Percentiles rank a stretch among this genome's conserved stretches.
Conservation (phyloP, 2,329 filamentous ascomycete genomes). For the Sarocladiaceae sp. region DNA sequence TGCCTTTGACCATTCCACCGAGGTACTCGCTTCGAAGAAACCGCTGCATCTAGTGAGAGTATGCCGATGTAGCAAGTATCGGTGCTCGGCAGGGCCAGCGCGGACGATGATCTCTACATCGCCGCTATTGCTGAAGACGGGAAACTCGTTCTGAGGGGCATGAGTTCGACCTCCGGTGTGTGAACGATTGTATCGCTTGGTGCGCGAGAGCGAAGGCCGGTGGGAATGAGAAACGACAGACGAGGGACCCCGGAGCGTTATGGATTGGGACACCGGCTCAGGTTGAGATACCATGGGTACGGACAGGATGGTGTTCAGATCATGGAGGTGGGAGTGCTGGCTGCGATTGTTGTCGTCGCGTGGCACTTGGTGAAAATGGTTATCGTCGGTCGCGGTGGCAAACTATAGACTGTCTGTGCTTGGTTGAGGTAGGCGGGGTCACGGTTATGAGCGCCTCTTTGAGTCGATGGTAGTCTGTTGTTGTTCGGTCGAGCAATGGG, state of each 20-base stretch:
- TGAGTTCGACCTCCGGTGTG: slow-evolving; percentile 68
- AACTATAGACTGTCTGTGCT: no score
- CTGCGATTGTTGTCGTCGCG: no score
- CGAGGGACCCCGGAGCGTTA: slow-evolving; percentile 19
- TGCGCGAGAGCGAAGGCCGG: slow-evolving; percentile 51
- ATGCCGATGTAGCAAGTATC: slow-evolving; percentile 81
- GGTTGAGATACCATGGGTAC: slow-evolving; percentile 13
- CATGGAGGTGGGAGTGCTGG: background rate
- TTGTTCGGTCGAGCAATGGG: background rate
- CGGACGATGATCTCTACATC: slow-evolving; percentile 85
- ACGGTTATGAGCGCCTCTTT: background rate
- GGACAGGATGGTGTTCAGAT: background rate
- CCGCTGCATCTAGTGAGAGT: slow-evolving; percentile 86
- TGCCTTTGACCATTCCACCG: slow-evolving; percentile 60
- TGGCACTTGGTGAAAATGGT: no score
- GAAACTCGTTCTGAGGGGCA: slow-evolving; percentile 81
- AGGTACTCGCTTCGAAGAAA: slow-evolving; percentile 85
- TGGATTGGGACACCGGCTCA: slow-evolving; percentile 30
- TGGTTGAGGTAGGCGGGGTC: no score
- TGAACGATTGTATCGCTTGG: slow-evolving; percentile 72
- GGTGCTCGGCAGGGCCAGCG: slow-evolving; percentile 57
- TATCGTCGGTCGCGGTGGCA: no score
- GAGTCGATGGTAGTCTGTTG: background rate
- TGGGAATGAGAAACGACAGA: slow-evolving; percentile 53
- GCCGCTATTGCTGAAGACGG: slow-evolving; percentile 80